Evolutionary conservation across 371 early-diverging fungal species (phyloP).

Genomic region (Mucor indicus): DNA sequence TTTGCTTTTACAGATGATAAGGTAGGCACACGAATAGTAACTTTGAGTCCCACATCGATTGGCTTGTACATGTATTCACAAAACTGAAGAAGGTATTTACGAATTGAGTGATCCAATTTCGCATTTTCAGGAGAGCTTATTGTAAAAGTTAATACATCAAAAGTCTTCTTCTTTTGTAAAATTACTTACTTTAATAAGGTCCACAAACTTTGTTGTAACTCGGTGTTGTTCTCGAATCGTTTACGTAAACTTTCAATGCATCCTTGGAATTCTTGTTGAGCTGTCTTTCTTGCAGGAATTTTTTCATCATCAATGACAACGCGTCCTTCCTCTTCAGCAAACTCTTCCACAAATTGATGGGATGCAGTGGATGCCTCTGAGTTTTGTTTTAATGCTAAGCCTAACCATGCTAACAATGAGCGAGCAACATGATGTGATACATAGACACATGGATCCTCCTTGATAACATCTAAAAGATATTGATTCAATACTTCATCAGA

Average conservation of each 20-base stretch:
- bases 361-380: conserved; percentile 1
- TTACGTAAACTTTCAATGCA: conserved; percentile 34
- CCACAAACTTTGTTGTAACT: conserved; percentile 40
- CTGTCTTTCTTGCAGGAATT: conserved; percentile 14
- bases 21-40: conserved; percentile 46
- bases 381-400: conserved; percentile 46
- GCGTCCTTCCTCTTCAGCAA: conserved; percentile 49
- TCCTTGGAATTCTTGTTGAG: conserved; percentile 30
- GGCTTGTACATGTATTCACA: conserved; percentile 63
- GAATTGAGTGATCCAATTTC: conserved; percentile 49
- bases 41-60: conserved; percentile 52
- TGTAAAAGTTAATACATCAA: background rate
- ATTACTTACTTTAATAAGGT: conserved; percentile 35
- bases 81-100: conserved; percentile 56
- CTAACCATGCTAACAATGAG: conserved; percentile 48
- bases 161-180: background rate
- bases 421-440: conserved; percentile 53
- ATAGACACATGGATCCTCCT: conserved; percentile 55
- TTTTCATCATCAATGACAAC: conserved; percentile 35
- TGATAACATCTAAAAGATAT: conserved; percentile 56
- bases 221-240: conserved; percentile 34
- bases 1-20: conserved; percentile 11
- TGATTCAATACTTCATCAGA: conserved; percentile 38
- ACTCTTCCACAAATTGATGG: conserved; percentile 31
- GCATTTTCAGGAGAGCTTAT: conserved; percentile 28